Conservation (phyloP, 108 stramenopile genomes). For the Cyclotella kingstonii region DNA sequence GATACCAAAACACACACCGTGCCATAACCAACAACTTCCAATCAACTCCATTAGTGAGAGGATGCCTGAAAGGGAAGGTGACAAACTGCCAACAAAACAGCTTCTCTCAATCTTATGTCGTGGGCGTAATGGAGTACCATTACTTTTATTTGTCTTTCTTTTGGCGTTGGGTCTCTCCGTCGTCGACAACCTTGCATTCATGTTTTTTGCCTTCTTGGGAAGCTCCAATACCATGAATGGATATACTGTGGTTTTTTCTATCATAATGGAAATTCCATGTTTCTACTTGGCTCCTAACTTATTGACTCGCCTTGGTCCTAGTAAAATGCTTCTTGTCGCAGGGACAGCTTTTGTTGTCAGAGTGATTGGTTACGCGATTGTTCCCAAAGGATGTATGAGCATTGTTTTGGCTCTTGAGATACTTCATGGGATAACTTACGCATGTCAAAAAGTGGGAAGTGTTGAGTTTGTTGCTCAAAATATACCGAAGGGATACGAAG, state of each 20-base stretch:
- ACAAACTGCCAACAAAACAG: constrained; percentile 7
- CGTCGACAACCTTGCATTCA: constrained; percentile 61
- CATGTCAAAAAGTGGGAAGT: constrained; percentile 41
- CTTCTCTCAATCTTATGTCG: constrained; percentile 21
- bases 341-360: constrained; percentile 53
- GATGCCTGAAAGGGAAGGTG: neutral
- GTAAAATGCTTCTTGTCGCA: constrained; percentile 47
- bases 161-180: constrained; percentile 50
- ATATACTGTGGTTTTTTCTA: constrained; percentile 61
- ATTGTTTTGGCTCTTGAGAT: constrained; percentile 62
- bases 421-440: constrained; percentile 72
- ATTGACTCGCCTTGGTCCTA: constrained; percentile 39
- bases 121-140: constrained; percentile 33
- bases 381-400: constrained; percentile 45
- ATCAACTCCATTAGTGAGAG: neutral
- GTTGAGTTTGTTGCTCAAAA: constrained; percentile 52
- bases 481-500: constrained; percentile 55
- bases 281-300: constrained; percentile 59
- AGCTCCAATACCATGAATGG: constrained; percentile 49
- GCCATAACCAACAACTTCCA: neutral
- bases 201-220: constrained; percentile 63
- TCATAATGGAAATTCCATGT: constrained; percentile 64
- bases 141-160: constrained; percentile 34
- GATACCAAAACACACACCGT: neutral
- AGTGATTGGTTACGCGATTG: constrained; percentile 60